These are phyloP conservation scores for Entamoeba dispar DNA, from an alignment of 208 protist genomes.

Conservation along the genomic window DNA sequence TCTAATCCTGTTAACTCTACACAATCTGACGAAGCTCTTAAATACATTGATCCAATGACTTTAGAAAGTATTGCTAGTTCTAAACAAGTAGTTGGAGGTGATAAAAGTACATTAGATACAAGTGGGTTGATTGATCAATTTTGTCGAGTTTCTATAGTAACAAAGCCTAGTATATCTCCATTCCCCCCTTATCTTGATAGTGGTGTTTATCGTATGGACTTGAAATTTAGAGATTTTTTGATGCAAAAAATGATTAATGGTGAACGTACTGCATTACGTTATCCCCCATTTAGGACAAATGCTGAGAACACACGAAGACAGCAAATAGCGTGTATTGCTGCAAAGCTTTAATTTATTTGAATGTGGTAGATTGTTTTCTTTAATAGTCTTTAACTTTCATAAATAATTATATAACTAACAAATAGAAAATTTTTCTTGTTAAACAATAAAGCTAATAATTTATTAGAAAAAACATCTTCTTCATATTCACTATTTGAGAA, in stretches of 20 bases:
- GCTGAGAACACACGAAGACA: background rate
- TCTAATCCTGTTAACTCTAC: background rate
- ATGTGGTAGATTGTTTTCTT: too few relatives aligned
- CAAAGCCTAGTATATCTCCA: background rate
- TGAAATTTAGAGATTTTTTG: background rate
- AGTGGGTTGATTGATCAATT: background rate
- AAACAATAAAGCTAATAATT: too few relatives aligned
- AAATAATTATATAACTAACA: too few relatives aligned
- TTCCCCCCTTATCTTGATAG: background rate
- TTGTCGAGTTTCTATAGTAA: background rate
- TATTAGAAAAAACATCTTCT: too few relatives aligned
- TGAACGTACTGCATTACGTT: background rate
- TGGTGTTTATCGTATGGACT: background rate
- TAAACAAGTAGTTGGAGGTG: background rate
- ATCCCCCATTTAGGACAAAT: background rate
- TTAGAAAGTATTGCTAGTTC: background rate
- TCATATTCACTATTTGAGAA: too few relatives aligned
- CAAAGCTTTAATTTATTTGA: background rate
- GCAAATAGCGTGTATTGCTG: background rate
- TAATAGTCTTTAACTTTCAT: too few relatives aligned
- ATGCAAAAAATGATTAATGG: background rate
- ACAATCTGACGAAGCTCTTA: background rate
- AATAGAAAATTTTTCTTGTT: too few relatives aligned
- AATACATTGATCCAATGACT: background rate
- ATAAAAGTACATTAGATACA: background rate